Percentiles rank a stretch among this genome's conserved stretches.
Conservation (phyloP, 768 basidiomycete species). For the Amanita exitialis region DNA sequence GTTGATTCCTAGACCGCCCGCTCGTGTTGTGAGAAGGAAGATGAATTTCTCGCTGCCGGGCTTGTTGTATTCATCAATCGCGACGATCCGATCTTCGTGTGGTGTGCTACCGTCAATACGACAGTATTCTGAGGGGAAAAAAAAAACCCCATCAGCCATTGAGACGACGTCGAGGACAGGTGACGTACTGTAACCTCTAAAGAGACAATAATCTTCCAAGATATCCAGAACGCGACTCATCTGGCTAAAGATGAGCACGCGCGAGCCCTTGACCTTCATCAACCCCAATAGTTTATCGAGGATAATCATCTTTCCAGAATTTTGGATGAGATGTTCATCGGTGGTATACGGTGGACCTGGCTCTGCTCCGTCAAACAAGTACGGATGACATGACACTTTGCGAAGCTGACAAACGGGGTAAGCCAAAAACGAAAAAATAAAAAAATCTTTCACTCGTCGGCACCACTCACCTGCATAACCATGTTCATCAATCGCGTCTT, state of each 20-base stretch:
- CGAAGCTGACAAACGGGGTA: constrained; percentile 37
- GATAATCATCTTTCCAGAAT: constrained; percentile 96
- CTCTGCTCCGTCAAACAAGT: constrained; percentile 94
- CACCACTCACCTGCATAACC: constrained; percentile 78
- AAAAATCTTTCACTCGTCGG: background rate
- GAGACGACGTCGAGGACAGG: constrained; percentile 2
- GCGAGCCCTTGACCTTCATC: constrained; percentile 90
- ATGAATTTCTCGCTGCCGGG: constrained; percentile 93
- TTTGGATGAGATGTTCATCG: constrained; percentile 91
- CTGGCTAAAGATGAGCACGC: constrained; percentile 95
- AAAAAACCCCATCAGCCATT: background rate
- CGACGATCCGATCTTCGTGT: constrained; percentile 90
- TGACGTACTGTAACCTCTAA: constrained; percentile 76
- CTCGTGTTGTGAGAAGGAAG: constrained; percentile 92
- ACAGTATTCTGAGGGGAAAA: constrained; percentile 75
- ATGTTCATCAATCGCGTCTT: constrained; percentile 98
- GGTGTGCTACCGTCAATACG: constrained; percentile 94
- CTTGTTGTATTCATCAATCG: constrained; percentile 97
- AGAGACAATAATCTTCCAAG: constrained; percentile 93
- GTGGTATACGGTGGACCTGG: constrained; percentile 98
- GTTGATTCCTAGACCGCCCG: constrained; percentile 96
- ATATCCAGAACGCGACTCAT: constrained; percentile 99
- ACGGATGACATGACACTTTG: constrained; percentile 86
- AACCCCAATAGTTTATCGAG: constrained; percentile 83
- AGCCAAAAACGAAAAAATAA: constrained; percentile 4